phyloP scores from a whole-genome alignment of 2,329 filamentous ascomycete genomes.

The Ceratocystis harringtonii region DNA sequence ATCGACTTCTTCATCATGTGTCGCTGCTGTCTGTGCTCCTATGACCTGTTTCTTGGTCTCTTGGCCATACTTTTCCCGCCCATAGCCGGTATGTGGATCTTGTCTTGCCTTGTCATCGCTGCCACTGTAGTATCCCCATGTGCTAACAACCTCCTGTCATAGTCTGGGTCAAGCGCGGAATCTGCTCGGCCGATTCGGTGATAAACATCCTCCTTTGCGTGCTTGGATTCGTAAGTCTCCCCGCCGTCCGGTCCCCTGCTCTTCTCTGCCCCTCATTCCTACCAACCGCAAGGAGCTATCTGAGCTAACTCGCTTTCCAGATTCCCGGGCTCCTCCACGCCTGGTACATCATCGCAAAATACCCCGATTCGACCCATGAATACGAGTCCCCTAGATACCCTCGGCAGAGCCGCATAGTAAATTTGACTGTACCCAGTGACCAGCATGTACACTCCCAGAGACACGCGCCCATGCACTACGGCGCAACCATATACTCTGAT shows the following conservation, averaged over 20 bases:
- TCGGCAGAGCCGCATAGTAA: conserved; percentile 48
- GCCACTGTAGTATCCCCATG: background rate
- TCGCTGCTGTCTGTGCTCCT: conserved; percentile 21
- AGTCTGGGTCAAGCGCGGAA: conserved; percentile 94
- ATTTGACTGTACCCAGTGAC: conserved; percentile 49
- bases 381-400: conserved; percentile 52
- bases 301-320: conserved; percentile 21
- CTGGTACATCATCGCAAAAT: conserved; percentile 94
- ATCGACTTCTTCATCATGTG: conserved; percentile 33
- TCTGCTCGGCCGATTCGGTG: conserved; percentile 82
- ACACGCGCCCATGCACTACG: conserved; percentile 32
- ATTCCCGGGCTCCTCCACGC: conserved; percentile 83
- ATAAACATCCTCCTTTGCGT: conserved; percentile 88
- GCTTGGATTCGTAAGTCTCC: conserved; percentile 46
- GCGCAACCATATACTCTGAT: conserved; percentile 22
- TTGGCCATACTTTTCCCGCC: conserved; percentile 52
- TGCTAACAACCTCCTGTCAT: conserved; percentile 7
- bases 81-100: conserved; percentile 39
- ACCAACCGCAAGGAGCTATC: background rate
- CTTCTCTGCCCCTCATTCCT: background rate
- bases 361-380: conserved; percentile 58
- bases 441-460: conserved; percentile 28
- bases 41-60: conserved; percentile 48
- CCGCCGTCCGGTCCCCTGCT: background rate
- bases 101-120: background rate